phyloP scores from a whole-genome alignment of 1,284 basidiomycete genomes.

The Vanrija pseudolonga region DNA sequence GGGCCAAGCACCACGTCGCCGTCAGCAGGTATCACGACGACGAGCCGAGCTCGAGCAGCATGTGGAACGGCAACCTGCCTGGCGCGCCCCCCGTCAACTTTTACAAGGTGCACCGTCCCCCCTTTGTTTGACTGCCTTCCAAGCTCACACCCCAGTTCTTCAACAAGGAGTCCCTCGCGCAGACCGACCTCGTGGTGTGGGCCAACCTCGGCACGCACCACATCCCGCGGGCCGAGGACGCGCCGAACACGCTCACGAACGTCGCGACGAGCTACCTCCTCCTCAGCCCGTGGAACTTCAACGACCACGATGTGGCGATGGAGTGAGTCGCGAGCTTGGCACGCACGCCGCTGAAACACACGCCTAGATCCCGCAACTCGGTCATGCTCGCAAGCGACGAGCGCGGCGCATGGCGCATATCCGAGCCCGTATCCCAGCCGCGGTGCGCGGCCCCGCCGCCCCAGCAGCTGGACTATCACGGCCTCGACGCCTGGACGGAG shows the following conservation, averaged over 20 bases:
- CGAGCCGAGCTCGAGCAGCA: conserved; percentile 57
- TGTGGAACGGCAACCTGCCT: conserved; percentile 63
- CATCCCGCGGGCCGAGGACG: conserved; percentile 55
- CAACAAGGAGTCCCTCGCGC: conserved; percentile 53
- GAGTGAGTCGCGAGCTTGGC: conserved; percentile 13
- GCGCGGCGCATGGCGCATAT: conserved; percentile 51
- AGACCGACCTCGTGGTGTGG: conserved; percentile 60
- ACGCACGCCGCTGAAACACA: no score
- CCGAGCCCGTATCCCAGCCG: conserved; percentile 56
- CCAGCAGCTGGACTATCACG: conserved; percentile 5
- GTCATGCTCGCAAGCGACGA: conserved; percentile 52
- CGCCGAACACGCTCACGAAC: conserved; percentile 60
- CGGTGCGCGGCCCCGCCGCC: conserved; percentile 49
- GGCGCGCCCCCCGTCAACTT: conserved; percentile 60
- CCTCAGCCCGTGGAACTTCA: conserved; percentile 62
- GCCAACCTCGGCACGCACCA: conserved; percentile 59
- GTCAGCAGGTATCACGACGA: conserved; percentile 60
- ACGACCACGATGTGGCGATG: conserved; percentile 61
- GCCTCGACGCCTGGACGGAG: conserved; percentile 10
- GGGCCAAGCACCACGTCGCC: conserved; percentile 62
- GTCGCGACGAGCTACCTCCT: conserved; percentile 58
- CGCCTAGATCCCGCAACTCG: conserved; percentile 13
- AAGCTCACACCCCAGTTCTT: conserved; percentile 53
- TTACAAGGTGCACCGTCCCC: conserved; percentile 38
- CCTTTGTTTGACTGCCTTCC: no score